Evolutionary conservation across 306 rosid species (phyloP).

Genomic region (Fagus crenata): DNA sequence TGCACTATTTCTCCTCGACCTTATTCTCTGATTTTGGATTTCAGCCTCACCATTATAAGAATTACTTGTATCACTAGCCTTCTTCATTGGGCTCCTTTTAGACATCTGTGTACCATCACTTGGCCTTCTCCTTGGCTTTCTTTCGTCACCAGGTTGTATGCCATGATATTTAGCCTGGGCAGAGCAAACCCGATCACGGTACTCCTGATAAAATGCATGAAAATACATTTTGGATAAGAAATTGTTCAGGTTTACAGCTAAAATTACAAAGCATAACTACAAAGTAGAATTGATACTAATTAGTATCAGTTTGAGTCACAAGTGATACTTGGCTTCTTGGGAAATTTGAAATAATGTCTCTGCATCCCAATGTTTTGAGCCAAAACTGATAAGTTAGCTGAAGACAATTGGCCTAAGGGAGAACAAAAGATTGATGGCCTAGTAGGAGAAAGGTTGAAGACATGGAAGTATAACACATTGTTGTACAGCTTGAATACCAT

Average conservation of each 20-base stretch:
- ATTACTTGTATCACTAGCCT: constrained; percentile 25
- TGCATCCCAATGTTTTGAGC: background rate
- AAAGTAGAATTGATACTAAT: background rate
- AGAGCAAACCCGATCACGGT: constrained; percentile 73
- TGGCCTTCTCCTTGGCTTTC: constrained; percentile 63
- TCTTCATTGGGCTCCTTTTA: constrained; percentile 47
- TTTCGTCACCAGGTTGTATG: constrained; percentile 45
- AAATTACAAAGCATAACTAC: background rate
- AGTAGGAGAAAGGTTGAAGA: background rate
- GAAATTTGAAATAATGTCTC: background rate
- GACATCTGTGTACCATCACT: constrained; percentile 33
- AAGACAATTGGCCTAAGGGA: background rate
- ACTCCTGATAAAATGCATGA: constrained; percentile 48
- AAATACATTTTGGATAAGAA: background rate
- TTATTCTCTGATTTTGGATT: constrained; percentile 26
- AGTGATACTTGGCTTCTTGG: background rate
- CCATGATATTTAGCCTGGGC: constrained; percentile 74
- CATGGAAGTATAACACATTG: background rate
- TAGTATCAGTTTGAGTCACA: background rate
- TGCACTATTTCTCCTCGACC: constrained; percentile 48
- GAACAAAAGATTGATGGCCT: background rate
- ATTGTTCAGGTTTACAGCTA: background rate
- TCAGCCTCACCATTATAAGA: constrained; percentile 31
- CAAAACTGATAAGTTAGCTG: background rate
- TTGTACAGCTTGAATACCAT: background rate